A percentile compares a stretch with the other conserved stretches of the same genome.
Evolutionary conservation across 768 basidiomycete genomes (phyloP).

Genomic region (Boletus insuetus): DNA sequence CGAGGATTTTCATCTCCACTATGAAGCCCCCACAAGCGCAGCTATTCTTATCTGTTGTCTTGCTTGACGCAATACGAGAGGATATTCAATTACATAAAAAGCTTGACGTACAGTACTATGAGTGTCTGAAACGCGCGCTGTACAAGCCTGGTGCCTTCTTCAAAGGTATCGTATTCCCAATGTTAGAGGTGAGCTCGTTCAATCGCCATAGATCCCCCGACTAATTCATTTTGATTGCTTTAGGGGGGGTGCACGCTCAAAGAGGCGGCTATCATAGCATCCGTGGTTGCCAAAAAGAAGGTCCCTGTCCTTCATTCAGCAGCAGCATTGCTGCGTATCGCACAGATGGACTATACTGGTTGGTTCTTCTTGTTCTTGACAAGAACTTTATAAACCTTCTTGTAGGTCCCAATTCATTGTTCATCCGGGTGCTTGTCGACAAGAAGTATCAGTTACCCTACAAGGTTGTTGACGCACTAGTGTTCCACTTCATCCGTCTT

Average conservation of each 20-base stretch:
- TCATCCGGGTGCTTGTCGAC: slow-evolving; percentile 94
- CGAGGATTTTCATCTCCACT: slow-evolving; percentile 92
- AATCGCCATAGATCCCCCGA: slow-evolving; percentile 28
- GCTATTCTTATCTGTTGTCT: slow-evolving; percentile 86
- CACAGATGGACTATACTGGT: slow-evolving; percentile 97
- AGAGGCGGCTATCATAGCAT: slow-evolving; percentile 92
- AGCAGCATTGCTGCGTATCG: slow-evolving; percentile 88
- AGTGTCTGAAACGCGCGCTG: slow-evolving; percentile 85
- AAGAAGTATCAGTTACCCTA: slow-evolving; percentile 98
- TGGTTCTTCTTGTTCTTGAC: slow-evolving; percentile 4
- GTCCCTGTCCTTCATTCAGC: slow-evolving; percentile 97
- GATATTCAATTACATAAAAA: slow-evolving; percentile 87
- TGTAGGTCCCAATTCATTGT: slow-evolving; percentile 86
- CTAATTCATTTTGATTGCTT: background rate
- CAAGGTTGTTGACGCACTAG: slow-evolving; percentile 95
- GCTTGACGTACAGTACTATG: slow-evolving; percentile 90
- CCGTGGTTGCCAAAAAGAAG: slow-evolving; percentile 85
- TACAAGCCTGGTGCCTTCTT: slow-evolving; percentile 99
- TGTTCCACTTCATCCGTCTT: slow-evolving; percentile 97
- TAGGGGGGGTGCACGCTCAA: slow-evolving; percentile 87
- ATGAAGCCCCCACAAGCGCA: slow-evolving; percentile 96
- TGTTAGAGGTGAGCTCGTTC: slow-evolving; percentile 71
- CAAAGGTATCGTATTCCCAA: slow-evolving; percentile 95
- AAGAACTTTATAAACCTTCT: background rate
- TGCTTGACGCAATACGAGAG: slow-evolving; percentile 85